Evolutionary conservation across 2,329 filamentous ascomycete genomes (phyloP).

Genomic region (Furcasterigmium sp.): DNA sequence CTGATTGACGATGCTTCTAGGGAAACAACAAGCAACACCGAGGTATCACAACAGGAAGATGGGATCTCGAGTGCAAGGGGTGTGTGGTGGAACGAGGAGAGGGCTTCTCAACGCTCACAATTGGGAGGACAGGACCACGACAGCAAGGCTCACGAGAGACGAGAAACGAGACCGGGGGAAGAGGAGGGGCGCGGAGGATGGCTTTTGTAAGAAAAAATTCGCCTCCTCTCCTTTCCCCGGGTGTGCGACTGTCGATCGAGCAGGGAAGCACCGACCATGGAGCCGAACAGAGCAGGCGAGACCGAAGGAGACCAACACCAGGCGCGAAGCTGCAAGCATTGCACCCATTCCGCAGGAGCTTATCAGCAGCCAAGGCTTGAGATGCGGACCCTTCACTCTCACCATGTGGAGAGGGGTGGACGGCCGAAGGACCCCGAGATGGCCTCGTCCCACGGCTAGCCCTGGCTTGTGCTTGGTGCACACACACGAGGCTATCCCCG

Average conservation of each 20-base stretch:
- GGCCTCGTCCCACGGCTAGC: neutral
- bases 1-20: too few relatives aligned
- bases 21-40: too few relatives aligned
- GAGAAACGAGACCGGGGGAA: too few relatives aligned
- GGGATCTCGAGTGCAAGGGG: too few relatives aligned
- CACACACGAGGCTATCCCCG: too few relatives aligned
- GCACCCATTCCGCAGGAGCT: constrained; percentile 6
- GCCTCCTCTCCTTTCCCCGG: constrained; percentile 2
- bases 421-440: neutral
- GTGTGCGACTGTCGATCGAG: constrained; percentile 7
- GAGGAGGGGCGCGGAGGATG: too few relatives aligned
- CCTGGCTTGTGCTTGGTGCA: too few relatives aligned
- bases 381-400: neutral
- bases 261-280: constrained; percentile 9
- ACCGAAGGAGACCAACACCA: neutral
- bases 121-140: neutral
- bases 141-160: neutral
- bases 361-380: constrained; percentile 11
- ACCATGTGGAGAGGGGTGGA: constrained; percentile 3
- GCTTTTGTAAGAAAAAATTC: constrained; percentile 11
- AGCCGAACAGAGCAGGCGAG: constrained; percentile 7
- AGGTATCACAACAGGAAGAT: too few relatives aligned
- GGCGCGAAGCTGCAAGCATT: neutral
- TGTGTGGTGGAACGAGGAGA: too few relatives aligned
- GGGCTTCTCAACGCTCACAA: neutral